phyloP scores from a whole-genome alignment of 176 grass and related monocot genomes.

The Carex myosuroides region DNA sequence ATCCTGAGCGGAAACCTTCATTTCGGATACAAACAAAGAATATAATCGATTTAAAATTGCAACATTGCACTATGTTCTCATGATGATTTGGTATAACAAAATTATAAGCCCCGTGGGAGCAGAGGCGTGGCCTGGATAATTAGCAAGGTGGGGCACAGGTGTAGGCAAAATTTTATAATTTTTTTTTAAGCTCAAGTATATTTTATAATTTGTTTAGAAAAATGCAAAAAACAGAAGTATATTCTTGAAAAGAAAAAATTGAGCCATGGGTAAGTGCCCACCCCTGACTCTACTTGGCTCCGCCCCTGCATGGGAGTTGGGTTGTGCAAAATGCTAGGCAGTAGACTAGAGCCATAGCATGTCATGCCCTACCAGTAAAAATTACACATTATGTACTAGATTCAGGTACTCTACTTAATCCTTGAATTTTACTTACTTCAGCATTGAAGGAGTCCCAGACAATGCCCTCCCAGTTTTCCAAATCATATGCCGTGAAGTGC shows the following conservation, averaged over 20 bases:
- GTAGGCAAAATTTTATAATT: too few relatives aligned
- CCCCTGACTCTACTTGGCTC: too few relatives aligned
- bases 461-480: conserved; percentile 55
- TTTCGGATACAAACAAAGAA: background rate
- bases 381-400: background rate
- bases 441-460: conserved; percentile 43
- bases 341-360: background rate
- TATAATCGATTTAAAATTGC: background rate
- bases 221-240: too few relatives aligned
- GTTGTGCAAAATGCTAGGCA: background rate
- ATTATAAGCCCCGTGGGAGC: background rate
- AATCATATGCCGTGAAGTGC: conserved; percentile 59
- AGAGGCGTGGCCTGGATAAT: too few relatives aligned
- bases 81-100: background rate
- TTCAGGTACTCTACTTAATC: background rate
- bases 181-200: too few relatives aligned
- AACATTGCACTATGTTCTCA: background rate
- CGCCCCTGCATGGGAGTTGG: background rate
- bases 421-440: conserved; percentile 7
- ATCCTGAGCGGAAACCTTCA: conserved; percentile 41
- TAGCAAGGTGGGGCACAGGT: too few relatives aligned
- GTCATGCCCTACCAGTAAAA: background rate
- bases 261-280: too few relatives aligned
- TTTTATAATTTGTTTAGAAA: too few relatives aligned
- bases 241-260: too few relatives aligned